Base-by-base conservation (phyloP, 2,329 filamentous ascomycete genomes). In the Penicillium sp. region DNA sequence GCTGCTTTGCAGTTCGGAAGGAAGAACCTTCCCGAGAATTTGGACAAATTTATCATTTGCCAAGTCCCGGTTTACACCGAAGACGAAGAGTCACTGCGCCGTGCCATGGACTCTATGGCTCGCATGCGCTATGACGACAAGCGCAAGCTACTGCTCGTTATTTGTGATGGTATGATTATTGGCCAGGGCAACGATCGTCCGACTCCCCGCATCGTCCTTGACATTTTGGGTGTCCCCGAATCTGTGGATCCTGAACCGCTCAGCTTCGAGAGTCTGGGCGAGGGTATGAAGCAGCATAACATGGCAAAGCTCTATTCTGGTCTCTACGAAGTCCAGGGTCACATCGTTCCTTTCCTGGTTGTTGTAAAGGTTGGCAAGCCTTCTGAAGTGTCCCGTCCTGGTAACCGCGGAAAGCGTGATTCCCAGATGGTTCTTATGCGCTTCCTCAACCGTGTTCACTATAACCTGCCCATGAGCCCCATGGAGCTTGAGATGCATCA, bases 261-360 rank as follows among this genome's bases (percentile, higher is more conserved):
- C 57, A 97, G 92, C 81, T 99, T 99, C 68, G 93, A 99, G 74
- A 93, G 91, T 71, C 84, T 99, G 36, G 94, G 94, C 58, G 93
- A 97, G 77, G 94, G 94, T 73, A 86, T 89, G 78, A 96, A 96
- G 79, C 94, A 97, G 76, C 94, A 97, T 81, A 99, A 99, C 77
- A 97, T 97, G 93, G 94, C 90, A 76, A 99, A 99, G 78, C 87
- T 97, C 64, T 99, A 99, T 78, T 97, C 94, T 21, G 94, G 94
- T 70, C 82, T 99, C 6, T 99, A 99, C 74, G 94, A 99, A 77
- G 93, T 97, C 7, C 91, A 97, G 72, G 94, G 94, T 62, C 93
- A 99, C 73, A 97, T 99, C 66, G 94, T 99, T 45, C 94, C 94
- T 23, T 99, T 96, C 85, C 75, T 99, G 74, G 94, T 99, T 52